A percentile compares a stretch with the other conserved stretches of the same genome.
These are phyloP conservation scores for Chaetomiaceae sp. DNA, from an alignment of 2,329 filamentous ascomycete species.

Conservation along the genomic window DNA sequence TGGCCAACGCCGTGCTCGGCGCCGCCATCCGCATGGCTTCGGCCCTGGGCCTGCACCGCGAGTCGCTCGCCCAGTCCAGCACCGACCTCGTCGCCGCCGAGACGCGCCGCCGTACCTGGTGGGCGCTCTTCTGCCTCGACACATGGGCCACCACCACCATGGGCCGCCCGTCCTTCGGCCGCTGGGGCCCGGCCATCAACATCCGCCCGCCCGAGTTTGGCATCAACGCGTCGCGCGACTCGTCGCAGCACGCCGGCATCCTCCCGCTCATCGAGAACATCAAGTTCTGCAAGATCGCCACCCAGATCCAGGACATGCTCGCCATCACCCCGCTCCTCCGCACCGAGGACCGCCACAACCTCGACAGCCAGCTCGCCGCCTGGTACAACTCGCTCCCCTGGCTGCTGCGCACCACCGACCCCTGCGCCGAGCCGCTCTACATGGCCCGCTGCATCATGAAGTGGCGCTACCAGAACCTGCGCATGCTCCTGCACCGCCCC, in stretches of 20 bases:
- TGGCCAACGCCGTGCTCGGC: constrained; percentile 69
- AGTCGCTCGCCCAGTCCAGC: constrained; percentile 43
- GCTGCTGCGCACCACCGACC: constrained; percentile 59
- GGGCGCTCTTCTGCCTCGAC: constrained; percentile 69
- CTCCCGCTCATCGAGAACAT: constrained; percentile 72
- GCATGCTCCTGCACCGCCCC: constrained; percentile 70
- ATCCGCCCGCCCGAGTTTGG: constrained; percentile 57
- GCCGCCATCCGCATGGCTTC: constrained; percentile 71
- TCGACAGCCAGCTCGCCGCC: constrained; percentile 64
- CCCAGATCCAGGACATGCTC: constrained; percentile 70
- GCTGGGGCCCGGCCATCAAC: constrained; percentile 64
- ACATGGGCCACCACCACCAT: constrained; percentile 70
- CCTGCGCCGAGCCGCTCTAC: constrained; percentile 65
- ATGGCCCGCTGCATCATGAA: constrained; percentile 72
- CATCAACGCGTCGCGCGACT: constrained; percentile 43
- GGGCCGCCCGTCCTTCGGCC: constrained; percentile 64
- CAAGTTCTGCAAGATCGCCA: constrained; percentile 74
- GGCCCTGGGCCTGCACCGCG: constrained; percentile 66
- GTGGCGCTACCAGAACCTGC: constrained; percentile 75
- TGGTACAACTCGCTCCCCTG: constrained; percentile 71
- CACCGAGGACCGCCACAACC: constrained; percentile 59
- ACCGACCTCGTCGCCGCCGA: constrained; percentile 53
- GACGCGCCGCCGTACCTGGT: constrained; percentile 65
- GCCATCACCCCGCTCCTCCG: constrained; percentile 64
- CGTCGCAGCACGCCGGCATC: constrained; percentile 58